Evolutionary conservation across 1,284 basidiomycete genomes (phyloP).

Genomic region (Cryptococcus deneoformans): DNA sequence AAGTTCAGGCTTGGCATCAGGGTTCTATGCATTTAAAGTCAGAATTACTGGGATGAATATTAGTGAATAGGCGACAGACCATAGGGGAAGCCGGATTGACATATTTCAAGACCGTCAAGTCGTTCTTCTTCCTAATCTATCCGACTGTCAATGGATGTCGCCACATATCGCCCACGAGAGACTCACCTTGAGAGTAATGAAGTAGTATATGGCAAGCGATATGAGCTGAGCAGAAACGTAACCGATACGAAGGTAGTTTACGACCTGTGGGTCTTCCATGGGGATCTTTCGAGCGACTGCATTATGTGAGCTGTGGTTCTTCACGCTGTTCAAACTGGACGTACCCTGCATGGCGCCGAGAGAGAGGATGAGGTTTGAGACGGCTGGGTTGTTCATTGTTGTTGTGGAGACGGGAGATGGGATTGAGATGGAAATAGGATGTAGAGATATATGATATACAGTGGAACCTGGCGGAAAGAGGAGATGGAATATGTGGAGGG

Average conservation of each 20-base stretch:
- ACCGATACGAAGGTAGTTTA: slow-evolving; percentile 77
- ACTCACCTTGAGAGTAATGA: slow-evolving; percentile 37
- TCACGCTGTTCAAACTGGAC: slow-evolving; percentile 18
- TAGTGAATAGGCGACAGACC: slow-evolving; percentile 24
- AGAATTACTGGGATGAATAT: neutral
- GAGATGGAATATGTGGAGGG: neutral
- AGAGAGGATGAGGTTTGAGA: slow-evolving; percentile 74
- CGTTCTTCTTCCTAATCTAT: slow-evolving; percentile 91
- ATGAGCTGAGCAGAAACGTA: slow-evolving; percentile 66
- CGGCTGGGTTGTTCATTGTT: slow-evolving; percentile 44
- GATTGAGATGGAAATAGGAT: no score
- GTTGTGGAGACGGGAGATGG: neutral
- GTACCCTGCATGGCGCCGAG: slow-evolving; percentile 85
- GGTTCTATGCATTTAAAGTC: slow-evolving; percentile 52
- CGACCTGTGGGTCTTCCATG: slow-evolving; percentile 81
- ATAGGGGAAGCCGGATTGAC: slow-evolving; percentile 54
- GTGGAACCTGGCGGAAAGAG: neutral
- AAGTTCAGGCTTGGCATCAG: slow-evolving; percentile 67
- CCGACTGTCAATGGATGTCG: neutral
- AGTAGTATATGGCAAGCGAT: slow-evolving; percentile 41
- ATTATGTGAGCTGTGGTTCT: neutral
- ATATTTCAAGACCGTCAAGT: slow-evolving; percentile 93
- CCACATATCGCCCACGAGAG: neutral
- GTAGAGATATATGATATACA: no score
- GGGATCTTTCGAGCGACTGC: slow-evolving; percentile 81